A percentile compares a stretch with the other conserved stretches of the same genome.
phyloP scores from a whole-genome alignment of 257 asterid species.

The Nicotiana benthamiana region DNA sequence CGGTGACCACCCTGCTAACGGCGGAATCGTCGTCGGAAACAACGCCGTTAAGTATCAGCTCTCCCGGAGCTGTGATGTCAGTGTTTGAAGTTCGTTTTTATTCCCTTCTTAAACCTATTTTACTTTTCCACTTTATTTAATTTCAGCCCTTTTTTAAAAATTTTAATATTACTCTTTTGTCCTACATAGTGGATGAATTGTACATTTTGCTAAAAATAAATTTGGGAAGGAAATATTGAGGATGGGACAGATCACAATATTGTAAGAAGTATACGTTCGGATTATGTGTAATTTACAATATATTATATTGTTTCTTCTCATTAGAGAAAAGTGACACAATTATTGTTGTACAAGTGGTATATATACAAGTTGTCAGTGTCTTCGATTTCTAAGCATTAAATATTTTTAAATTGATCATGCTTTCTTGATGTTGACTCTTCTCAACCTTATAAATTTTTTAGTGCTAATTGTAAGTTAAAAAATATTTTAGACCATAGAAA shows the following conservation, averaged over 20 bases:
- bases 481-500: too few species aligned
- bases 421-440: neutral
- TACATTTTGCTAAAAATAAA: neutral
- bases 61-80: slow-evolving; percentile 45
- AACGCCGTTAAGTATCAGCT: slow-evolving; percentile 66
- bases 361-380: neutral
- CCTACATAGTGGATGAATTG: neutral
- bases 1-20: slow-evolving; percentile 22
- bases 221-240: neutral
- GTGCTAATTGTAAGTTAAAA: neutral
- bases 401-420: neutral
- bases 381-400: neutral
- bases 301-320: neutral
- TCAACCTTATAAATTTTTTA: neutral
- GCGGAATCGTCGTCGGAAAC: slow-evolving; percentile 43
- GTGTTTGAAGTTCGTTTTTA: slow-evolving; percentile 29
- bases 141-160: too few species aligned
- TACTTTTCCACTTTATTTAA: too few species aligned
- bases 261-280: neutral
- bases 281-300: neutral
- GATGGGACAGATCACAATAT: neutral
- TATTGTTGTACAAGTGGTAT: neutral
- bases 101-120: neutral
- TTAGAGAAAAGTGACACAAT: neutral
- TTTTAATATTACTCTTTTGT: neutral